Evolutionary conservation across 305 asterid species (phyloP), one percentile per base, ranked within the genome.

Genomic region (Ilex paraguariensis): DNA sequence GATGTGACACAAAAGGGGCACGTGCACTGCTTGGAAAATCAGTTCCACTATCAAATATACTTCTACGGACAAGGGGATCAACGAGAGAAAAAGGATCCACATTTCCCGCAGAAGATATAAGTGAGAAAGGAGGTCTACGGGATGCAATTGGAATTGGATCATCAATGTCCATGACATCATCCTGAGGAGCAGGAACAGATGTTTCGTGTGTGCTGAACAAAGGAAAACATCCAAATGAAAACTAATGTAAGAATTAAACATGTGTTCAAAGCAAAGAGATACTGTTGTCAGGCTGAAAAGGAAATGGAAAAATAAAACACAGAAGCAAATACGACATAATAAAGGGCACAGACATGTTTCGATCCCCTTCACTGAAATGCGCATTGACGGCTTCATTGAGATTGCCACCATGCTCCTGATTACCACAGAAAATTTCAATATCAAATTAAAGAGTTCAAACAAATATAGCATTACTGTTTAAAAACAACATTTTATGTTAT

Each of bases 331-430:
- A 60, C 50, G 65, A 39, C 45, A 42, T 48, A 49, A 48, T 13
- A 45, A 66, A 69, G 50, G 61, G 55, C 49, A 70, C 94, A 66
- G 61, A 94, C 96, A 73, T 68, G 80, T 60, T 82, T 75, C 87
- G 74, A 64, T 83, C 96, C 54, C 87, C 87, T 74, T 88, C 96
- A 59, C 52, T 66, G 79, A 90, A 91, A 86, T 88, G 73, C 3
- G 96, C 86, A 83, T 94, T 79, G 62, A 94, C 82, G 59, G 99
- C 99, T 81, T 77, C 86, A 60, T 85, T 90, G 73, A 94, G 86
- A 77, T 77, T 70, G 53, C 98, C 95, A 55, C 62, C 82, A 77
- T 82, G 89, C 75, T 86, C 96, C 98, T 94, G 87, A 72, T 61
- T 71, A 67, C 71, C 71, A 70, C 74, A 81, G 40, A 62, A 69